A percentile compares a stretch with the other conserved stretches of the same genome.
Evolutionary conservation across 805 yeast species (phyloP).

Genomic region (Saccharomycopsis sp.): DNA sequence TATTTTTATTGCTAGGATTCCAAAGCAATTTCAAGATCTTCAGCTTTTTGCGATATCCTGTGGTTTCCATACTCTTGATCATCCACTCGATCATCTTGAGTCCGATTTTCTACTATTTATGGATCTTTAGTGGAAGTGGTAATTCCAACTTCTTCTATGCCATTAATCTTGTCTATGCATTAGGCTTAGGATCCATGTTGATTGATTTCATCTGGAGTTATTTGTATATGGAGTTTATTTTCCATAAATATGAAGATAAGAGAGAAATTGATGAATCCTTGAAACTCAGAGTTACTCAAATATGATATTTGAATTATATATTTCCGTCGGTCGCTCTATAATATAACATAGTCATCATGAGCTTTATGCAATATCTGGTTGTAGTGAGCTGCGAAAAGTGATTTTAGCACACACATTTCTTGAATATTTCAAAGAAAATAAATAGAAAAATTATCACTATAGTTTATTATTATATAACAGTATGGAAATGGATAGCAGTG

Average conservation of each 20-base stretch:
- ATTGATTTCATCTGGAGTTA: conserved; percentile 82
- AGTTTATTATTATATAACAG: no score
- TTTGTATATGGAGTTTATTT: conserved; percentile 55
- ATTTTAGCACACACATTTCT: background rate
- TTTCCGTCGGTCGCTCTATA: background rate
- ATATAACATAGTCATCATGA: background rate
- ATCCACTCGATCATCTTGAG: conserved; percentile 58
- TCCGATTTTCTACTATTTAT: conserved; percentile 86
- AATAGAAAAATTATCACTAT: no score
- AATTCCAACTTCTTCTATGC: conserved; percentile 96
- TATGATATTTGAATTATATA: conserved; percentile 24
- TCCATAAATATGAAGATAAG: conserved; percentile 36
- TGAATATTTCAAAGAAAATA: no score
- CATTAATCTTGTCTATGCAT: conserved; percentile 72
- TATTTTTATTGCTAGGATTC: conserved; percentile 38
- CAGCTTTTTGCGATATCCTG: conserved; percentile 39
- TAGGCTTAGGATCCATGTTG: conserved; percentile 59
- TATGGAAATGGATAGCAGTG: no score
- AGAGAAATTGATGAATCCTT: conserved; percentile 27
- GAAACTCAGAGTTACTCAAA: conserved; percentile 44
- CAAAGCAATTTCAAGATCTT: conserved; percentile 36
- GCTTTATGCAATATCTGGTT: background rate
- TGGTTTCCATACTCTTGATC: conserved; percentile 47
- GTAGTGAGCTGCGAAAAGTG: background rate
- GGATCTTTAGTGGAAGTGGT: conserved; percentile 94